A percentile compares a stretch with the other conserved stretches of the same genome.
Conservation (phyloP, 768 basidiomycete species). For the Termitomyces sp. region DNA sequence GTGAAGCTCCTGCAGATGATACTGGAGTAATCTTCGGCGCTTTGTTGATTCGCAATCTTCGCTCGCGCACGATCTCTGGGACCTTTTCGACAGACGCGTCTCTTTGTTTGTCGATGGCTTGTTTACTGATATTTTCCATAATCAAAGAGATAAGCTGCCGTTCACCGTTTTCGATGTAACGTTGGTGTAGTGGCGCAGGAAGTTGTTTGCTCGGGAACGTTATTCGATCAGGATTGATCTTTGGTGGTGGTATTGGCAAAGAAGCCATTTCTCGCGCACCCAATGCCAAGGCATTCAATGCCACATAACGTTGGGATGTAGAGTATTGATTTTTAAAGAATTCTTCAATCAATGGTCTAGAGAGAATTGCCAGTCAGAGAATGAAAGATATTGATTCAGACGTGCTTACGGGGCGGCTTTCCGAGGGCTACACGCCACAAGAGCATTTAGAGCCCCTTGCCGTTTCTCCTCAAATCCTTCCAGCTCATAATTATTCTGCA, state of each 20-base stretch:
- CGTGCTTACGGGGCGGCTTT: slow-evolving; percentile 76
- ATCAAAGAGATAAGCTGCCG: slow-evolving; percentile 49
- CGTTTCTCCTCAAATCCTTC: slow-evolving; percentile 73
- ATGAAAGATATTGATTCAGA: not conserved
- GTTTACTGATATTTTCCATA: slow-evolving; percentile 57
- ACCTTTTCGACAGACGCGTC: slow-evolving; percentile 51
- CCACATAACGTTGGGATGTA: slow-evolving; percentile 75
- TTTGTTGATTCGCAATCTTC: slow-evolving; percentile 62
- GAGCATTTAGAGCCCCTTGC: slow-evolving; percentile 73
- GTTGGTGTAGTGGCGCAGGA: slow-evolving; percentile 66
- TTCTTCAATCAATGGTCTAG: slow-evolving; percentile 81
- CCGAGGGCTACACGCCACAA: slow-evolving; percentile 76
- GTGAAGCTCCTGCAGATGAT: slow-evolving; percentile 5
- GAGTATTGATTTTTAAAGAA: slow-evolving; percentile 96
- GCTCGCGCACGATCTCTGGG: slow-evolving; percentile 68
- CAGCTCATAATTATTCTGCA: slow-evolving; percentile 86
- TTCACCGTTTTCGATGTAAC: slow-evolving; percentile 49
- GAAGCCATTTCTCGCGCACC: slow-evolving; percentile 80
- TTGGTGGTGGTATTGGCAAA: slow-evolving; percentile 35
- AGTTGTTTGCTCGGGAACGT: slow-evolving; percentile 83
- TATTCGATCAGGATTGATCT: slow-evolving; percentile 26
- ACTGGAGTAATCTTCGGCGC: slow-evolving; percentile 46
- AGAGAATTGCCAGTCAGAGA: not conserved
- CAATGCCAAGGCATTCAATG: slow-evolving; percentile 82
- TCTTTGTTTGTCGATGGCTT: slow-evolving; percentile 60